Evolutionary conservation across 2,329 filamentous ascomycete species (phyloP), one percentile per base, ranked within the genome.

Genomic region (Curvularia lunata): DNA sequence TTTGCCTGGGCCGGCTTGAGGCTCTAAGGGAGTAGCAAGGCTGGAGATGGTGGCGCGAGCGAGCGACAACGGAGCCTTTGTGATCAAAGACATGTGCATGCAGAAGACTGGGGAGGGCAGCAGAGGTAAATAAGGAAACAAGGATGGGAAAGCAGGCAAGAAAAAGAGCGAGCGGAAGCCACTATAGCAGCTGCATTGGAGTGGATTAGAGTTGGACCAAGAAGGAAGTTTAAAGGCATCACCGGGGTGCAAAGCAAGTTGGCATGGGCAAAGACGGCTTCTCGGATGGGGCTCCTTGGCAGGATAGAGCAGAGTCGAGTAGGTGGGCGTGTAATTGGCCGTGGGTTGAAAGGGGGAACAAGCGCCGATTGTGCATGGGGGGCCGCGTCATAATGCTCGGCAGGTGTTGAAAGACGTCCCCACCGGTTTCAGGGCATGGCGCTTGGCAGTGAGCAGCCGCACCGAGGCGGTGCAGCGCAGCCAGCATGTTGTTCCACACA

Each of bases 261-360:
- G 62, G 62, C 57, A 64, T 62, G 68, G 67, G 69, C 70, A 46
- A 72, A 73, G 70, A 70, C 72, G 71, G 71, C 66, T 71, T 69
- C 52, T 64, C 70, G 72, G 69, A 62, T 65, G 58, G 46, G 47
- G 46, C 6, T 40, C 38, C 71, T 72, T 73, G 71, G 70, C 71
- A 63, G 59, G 66, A 64, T 66, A 69, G 52, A 54, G 61, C 56
- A 40, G 38, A 21, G 59, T 67, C 64, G 65, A 63, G 67, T 64
- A 63, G 54, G 55, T 57, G 59, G 50, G 48, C 54, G 58, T 60
- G 45, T 64, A 50, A 65, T 65, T 68, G 65, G 68, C 52, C 47
- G 62, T 51, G 56, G 49, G 47, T 59, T 59, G 48, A 38, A 64
- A 63, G 42, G 60, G 65, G 65, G 57, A 65, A 64, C 54, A 62